Evolutionary conservation across 441 rosid genomes (phyloP).

Genomic region (Erysimum cheiri): DNA sequence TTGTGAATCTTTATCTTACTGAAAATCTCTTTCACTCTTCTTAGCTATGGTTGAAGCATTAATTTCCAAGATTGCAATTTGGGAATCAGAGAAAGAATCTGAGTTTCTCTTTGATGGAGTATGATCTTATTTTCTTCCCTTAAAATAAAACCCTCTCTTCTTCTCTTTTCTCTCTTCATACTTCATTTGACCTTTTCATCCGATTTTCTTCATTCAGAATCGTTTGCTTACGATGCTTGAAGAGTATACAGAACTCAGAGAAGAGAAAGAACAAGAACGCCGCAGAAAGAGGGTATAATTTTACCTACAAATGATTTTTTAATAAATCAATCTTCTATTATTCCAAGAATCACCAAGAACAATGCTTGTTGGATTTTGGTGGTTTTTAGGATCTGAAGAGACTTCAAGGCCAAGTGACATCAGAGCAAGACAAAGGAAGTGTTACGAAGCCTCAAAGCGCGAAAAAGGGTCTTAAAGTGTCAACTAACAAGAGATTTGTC

Average conservation of each 20-base stretch:
- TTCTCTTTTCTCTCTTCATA: background rate
- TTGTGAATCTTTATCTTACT: constrained; percentile 6
- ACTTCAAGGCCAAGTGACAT: constrained; percentile 83
- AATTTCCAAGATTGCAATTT: constrained; percentile 65
- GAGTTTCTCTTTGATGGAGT: constrained; percentile 85
- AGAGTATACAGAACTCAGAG: constrained; percentile 62
- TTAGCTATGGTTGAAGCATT: constrained; percentile 79
- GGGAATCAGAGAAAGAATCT: constrained; percentile 80
- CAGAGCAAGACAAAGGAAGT: constrained; percentile 92
- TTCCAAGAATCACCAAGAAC: constrained; percentile 12
- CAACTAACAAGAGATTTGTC: constrained; percentile 68
- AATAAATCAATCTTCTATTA: background rate
- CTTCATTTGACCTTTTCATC: constrained; percentile 1
- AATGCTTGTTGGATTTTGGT: constrained; percentile 7
- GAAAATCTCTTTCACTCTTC: background rate
- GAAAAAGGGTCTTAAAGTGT: constrained; percentile 67
- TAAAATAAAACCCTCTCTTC: constrained; percentile 33
- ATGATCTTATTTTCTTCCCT: constrained; percentile 22
- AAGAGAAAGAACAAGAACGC: constrained; percentile 87
- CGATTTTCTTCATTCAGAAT: constrained; percentile 49
- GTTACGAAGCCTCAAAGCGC: constrained; percentile 68
- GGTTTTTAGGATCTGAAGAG: constrained; percentile 83
- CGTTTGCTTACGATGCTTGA: constrained; percentile 82
- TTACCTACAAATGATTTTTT: background rate
- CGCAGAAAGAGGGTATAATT: constrained; percentile 80